These are phyloP conservation scores for Fusarium devonianum DNA, from an alignment of 2,329 filamentous ascomycete species.

Conservation along the genomic window DNA sequence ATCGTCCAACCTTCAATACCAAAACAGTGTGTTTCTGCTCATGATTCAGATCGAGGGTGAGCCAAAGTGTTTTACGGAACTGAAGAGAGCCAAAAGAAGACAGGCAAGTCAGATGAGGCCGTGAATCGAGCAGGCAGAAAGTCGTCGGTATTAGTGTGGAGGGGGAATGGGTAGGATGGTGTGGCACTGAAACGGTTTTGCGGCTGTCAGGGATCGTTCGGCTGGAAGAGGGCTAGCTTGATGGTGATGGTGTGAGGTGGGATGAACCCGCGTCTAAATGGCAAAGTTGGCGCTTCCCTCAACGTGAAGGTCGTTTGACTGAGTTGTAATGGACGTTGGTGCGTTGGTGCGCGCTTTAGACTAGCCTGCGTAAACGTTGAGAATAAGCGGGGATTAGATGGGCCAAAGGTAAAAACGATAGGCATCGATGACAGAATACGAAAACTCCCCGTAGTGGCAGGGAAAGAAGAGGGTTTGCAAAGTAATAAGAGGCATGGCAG, in stretches of 20 bases:
- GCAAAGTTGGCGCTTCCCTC: conserved; percentile 32
- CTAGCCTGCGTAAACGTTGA: conserved; percentile 23
- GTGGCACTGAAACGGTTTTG: conserved; percentile 35
- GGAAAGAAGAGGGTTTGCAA: conserved; percentile 28
- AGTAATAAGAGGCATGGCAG: conserved; percentile 27
- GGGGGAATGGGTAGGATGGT: conserved; percentile 31
- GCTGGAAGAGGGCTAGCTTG: conserved; percentile 37
- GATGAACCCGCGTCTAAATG: conserved; percentile 37
- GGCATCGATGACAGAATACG: conserved; percentile 12
- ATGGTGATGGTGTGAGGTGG: conserved; percentile 36
- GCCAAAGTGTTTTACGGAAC: conserved; percentile 13
- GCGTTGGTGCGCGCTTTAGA: conserved; percentile 18
- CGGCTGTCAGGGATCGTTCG: conserved; percentile 31
- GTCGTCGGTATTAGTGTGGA: conserved; percentile 42
- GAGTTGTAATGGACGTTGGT: conserved; percentile 14
- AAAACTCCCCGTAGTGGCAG: conserved; percentile 30
- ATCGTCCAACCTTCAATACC: conserved; percentile 48
- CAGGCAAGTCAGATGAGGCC: conserved; percentile 12
- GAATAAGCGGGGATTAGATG: conserved; percentile 29
- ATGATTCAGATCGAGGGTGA: conserved; percentile 27
- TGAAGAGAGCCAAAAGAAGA: conserved; percentile 24
- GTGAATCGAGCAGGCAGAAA: conserved; percentile 33
- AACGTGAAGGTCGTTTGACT: conserved; percentile 31
- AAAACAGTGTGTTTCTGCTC: conserved; percentile 24
- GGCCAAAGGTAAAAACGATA: conserved; percentile 7